These are phyloP conservation scores for Ziziphus jujuba DNA, from an alignment of 306 rosid species.

Conservation along the genomic window DNA sequence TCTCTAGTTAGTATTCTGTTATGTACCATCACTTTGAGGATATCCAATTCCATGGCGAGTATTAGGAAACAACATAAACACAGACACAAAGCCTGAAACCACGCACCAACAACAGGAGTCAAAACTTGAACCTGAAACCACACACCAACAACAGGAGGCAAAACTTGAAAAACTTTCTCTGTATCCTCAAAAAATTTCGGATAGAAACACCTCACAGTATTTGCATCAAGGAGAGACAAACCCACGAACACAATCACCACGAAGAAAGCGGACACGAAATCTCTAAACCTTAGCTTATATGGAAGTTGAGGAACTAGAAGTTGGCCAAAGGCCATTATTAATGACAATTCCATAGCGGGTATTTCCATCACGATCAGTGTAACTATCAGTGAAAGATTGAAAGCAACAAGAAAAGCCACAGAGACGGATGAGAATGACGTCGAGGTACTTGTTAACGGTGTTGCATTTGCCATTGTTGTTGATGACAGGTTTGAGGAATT, in stretches of 20 bases:
- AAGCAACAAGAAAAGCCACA: conserved; percentile 65
- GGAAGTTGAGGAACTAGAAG: conserved; percentile 34
- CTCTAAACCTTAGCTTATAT: conserved; percentile 54
- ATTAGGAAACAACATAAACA: conserved; percentile 56
- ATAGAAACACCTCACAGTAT: conserved; percentile 58
- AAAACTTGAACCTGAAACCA: conserved; percentile 44
- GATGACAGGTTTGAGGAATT: conserved; percentile 60
- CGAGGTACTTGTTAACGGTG: conserved; percentile 47
- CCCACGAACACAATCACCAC: conserved; percentile 53
- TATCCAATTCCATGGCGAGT: conserved; percentile 87
- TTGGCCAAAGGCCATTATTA: conserved; percentile 60
- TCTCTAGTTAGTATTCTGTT: not conserved
- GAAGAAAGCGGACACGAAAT: conserved; percentile 62
- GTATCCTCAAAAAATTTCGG: conserved; percentile 32
- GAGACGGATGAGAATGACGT: conserved; percentile 7
- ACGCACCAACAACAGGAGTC: no score
- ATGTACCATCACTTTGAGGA: conserved; percentile 27
- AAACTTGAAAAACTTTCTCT: conserved; percentile 43
- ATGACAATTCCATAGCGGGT: conserved; percentile 60
- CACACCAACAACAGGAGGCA: conserved; percentile 66
- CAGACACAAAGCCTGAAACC: conserved; percentile 43
- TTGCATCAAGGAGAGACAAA: conserved; percentile 51
- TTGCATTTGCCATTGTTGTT: conserved; percentile 70
- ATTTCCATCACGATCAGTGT: conserved; percentile 52
- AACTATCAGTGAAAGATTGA: conserved; percentile 75